phyloP scores from a whole-genome alignment of 2,329 filamentous ascomycete species.

The Stemphylium lycopersici region DNA sequence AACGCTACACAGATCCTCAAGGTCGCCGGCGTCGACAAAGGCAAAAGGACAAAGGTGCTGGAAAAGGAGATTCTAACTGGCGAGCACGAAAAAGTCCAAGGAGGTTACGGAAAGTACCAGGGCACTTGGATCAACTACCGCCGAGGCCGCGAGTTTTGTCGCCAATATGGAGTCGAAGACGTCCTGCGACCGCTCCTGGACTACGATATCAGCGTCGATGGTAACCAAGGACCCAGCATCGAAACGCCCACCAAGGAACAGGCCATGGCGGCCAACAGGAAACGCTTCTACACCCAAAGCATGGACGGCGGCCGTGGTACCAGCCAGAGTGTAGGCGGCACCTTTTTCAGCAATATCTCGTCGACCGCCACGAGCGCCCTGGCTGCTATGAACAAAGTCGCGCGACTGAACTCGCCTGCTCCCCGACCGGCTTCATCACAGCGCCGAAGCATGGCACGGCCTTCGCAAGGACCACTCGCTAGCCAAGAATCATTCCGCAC shows the following conservation, averaged over 20 bases:
- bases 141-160: constrained; percentile 88
- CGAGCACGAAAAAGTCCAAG: constrained; percentile 97
- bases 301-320: constrained; percentile 71
- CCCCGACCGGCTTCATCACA: constrained; percentile 66
- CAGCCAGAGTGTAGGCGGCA: constrained; percentile 71
- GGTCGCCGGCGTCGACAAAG: constrained; percentile 95
- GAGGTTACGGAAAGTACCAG: constrained; percentile 98
- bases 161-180: constrained; percentile 77
- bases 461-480: constrained; percentile 68
- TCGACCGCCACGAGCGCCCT: constrained; percentile 91
- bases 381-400: constrained; percentile 90
- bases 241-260: constrained; percentile 99
- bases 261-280: constrained; percentile 90
- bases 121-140: constrained; percentile 98
- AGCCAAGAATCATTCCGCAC: constrained; percentile 70
- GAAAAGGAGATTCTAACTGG: constrained; percentile 97
- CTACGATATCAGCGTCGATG: constrained; percentile 80
- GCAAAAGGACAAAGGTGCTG: constrained; percentile 94
- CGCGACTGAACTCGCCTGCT: constrained; percentile 85
- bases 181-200: constrained; percentile 75
- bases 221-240: constrained; percentile 72
- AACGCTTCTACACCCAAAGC: constrained; percentile 83
- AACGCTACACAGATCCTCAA: constrained; percentile 99
- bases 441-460: constrained; percentile 72
- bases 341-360: constrained; percentile 97